Evolutionary conservation across 805 yeast species (phyloP).

Genomic region (Maudiozyma serrabonitensis): DNA sequence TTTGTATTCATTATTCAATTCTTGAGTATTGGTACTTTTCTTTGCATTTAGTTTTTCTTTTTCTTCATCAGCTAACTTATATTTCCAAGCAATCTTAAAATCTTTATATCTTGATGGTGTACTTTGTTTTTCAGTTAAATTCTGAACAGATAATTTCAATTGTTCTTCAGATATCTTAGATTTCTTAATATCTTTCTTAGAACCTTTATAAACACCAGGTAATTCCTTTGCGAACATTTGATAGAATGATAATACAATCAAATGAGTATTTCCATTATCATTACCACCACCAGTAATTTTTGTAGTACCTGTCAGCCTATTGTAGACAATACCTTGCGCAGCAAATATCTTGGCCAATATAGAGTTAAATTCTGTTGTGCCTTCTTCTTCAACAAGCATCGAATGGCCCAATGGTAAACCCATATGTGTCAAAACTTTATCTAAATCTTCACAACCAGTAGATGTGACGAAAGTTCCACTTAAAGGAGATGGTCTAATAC

Average conservation of each 20-base stretch:
- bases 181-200: conserved; percentile 55
- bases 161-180: conserved; percentile 47
- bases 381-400: conserved; percentile 67
- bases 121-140: conserved; percentile 36
- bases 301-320: conserved; percentile 34
- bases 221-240: conserved; percentile 55
- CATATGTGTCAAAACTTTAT: conserved; percentile 62
- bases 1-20: conserved; percentile 31
- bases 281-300: neutral
- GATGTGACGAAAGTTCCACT: conserved; percentile 71
- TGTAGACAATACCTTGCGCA: conserved; percentile 67
- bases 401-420: conserved; percentile 78
- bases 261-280: conserved; percentile 40
- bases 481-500: conserved; percentile 61
- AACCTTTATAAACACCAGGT: conserved; percentile 70
- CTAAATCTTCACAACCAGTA: conserved; percentile 71
- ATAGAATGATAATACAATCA: conserved; percentile 52
- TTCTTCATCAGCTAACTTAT: conserved; percentile 42
- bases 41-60: conserved; percentile 3
- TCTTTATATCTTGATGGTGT: conserved; percentile 31
- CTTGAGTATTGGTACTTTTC: conserved; percentile 9
- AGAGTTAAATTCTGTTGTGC: conserved; percentile 79
- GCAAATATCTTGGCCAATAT: conserved; percentile 60
- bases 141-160: conserved; percentile 57
- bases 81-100: conserved; percentile 91